Conservation (phyloP, 2,329 filamentous ascomycete genomes). For the Colletotrichum kahawae region DNA sequence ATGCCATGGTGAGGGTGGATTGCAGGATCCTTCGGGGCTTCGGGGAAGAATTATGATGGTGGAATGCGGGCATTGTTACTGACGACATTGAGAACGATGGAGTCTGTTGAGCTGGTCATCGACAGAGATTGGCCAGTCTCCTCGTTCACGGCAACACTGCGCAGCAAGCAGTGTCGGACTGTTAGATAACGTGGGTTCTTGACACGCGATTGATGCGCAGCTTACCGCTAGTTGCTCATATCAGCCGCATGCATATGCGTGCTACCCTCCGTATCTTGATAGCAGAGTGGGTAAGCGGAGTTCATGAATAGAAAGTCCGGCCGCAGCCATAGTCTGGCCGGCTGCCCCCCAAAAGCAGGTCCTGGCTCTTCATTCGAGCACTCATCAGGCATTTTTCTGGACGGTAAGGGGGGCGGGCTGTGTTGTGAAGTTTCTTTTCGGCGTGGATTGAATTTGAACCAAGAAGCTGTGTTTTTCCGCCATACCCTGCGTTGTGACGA, state of each 20-base stretch:
- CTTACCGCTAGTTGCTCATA: not conserved
- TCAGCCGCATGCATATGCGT: constrained; percentile 1
- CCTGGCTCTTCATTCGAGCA: not conserved
- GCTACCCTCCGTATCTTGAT: not conserved
- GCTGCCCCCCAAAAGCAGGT: not conserved
- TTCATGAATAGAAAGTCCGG: not conserved
- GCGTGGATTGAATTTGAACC: too few species aligned
- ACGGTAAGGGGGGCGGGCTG: too few species aligned
- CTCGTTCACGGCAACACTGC: not conserved
- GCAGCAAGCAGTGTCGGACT: not conserved
- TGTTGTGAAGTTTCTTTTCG: too few species aligned
- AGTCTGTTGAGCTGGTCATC: not conserved
- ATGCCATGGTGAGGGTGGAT: not conserved
- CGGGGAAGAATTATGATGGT: not conserved
- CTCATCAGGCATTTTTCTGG: too few species aligned
- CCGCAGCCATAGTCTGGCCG: not conserved
- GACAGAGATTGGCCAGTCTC: not conserved
- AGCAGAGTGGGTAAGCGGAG: not conserved
- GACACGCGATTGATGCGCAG: not conserved
- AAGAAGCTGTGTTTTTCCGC: too few species aligned
- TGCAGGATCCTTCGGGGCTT: not conserved
- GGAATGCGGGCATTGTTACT: not conserved
- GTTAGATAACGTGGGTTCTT: not conserved
- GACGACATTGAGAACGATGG: not conserved
- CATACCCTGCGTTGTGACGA: too few species aligned